These are phyloP conservation scores for Euptelea pleiosperma DNA, from an alignment of 164 flowering plant genomes.

Conservation along the genomic window DNA sequence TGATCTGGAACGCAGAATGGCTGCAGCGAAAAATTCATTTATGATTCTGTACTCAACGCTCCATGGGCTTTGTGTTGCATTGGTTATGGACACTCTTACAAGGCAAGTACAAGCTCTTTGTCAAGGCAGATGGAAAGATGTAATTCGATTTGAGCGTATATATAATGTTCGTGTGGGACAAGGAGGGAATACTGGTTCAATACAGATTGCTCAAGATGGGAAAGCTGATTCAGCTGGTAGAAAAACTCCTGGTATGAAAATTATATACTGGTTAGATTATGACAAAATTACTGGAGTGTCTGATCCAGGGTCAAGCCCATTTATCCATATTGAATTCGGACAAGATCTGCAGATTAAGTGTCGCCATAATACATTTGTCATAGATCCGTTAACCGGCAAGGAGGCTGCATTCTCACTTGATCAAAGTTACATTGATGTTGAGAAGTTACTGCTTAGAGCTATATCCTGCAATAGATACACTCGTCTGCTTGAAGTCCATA, in stretches of 20 bases:
- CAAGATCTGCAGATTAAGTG: constrained; percentile 80
- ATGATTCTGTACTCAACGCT: constrained; percentile 69
- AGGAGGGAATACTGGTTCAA: constrained; percentile 43
- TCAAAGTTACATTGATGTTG: constrained; percentile 91
- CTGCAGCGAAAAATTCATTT: constrained; percentile 83
- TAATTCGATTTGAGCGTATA: constrained; percentile 85
- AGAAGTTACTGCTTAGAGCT: constrained; percentile 74
- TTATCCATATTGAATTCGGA: constrained; percentile 86
- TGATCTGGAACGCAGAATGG: constrained; percentile 97
- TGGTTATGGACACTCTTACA: constrained; percentile 90
- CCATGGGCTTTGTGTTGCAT: constrained; percentile 90
- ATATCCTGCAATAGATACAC: constrained; percentile 81
- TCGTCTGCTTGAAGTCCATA: constrained; percentile 83
- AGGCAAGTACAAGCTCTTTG: constrained; percentile 84
- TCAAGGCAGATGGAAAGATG: constrained; percentile 95
- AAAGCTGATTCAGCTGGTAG: constrained; percentile 71
- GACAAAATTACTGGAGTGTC: constrained; percentile 53
- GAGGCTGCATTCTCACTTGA: constrained; percentile 82
- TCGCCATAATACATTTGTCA: constrained; percentile 72
- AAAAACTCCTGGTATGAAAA: constrained; percentile 83
- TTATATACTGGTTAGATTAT: constrained; percentile 79
- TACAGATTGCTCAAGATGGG: constrained; percentile 62
- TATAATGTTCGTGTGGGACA: constrained; percentile 59
- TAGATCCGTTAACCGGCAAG: constrained; percentile 78
- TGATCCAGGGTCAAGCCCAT: constrained; percentile 66